Percentiles rank a stretch among this genome's conserved stretches.
phyloP scores from a whole-genome alignment of 2,329 filamentous ascomycete species.

The Phialophora expanda region DNA sequence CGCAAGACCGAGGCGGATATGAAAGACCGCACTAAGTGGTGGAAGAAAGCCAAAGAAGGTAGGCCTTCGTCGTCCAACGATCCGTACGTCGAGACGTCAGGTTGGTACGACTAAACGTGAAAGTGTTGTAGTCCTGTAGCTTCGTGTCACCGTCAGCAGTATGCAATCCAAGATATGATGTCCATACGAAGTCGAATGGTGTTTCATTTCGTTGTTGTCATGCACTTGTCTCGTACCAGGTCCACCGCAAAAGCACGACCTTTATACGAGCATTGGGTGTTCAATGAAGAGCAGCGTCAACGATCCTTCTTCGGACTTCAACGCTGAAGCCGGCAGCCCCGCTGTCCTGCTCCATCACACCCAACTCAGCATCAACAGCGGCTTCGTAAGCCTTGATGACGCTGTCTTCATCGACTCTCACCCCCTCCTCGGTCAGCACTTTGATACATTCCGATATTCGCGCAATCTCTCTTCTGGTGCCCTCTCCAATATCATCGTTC shows the following conservation, averaged over 20 bases:
- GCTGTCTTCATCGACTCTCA: constrained; percentile 88
- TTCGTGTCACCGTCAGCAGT: neutral
- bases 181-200: neutral
- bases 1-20: constrained; percentile 10
- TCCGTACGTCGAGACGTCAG: constrained; percentile 26
- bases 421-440: constrained; percentile 78
- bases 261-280: neutral
- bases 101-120: constrained; percentile 22
- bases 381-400: constrained; percentile 82
- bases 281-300: constrained; percentile 38
- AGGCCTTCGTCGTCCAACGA: neutral
- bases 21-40: constrained; percentile 12
- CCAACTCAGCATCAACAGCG: constrained; percentile 70
- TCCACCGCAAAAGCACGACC: neutral
- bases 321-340: constrained; percentile 26
- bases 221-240: neutral
- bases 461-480: constrained; percentile 85
- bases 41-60: constrained; percentile 11
- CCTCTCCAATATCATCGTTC: constrained; percentile 80
- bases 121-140: neutral
- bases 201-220: neutral
- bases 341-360: constrained; percentile 44
- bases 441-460: constrained; percentile 80
- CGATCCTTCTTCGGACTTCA: constrained; percentile 35
- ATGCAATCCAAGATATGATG: neutral